Evolutionary conservation across 768 basidiomycete genomes (phyloP), one percentile per base, ranked within the genome.

Genomic region (Tremella yokohamensis): DNA sequence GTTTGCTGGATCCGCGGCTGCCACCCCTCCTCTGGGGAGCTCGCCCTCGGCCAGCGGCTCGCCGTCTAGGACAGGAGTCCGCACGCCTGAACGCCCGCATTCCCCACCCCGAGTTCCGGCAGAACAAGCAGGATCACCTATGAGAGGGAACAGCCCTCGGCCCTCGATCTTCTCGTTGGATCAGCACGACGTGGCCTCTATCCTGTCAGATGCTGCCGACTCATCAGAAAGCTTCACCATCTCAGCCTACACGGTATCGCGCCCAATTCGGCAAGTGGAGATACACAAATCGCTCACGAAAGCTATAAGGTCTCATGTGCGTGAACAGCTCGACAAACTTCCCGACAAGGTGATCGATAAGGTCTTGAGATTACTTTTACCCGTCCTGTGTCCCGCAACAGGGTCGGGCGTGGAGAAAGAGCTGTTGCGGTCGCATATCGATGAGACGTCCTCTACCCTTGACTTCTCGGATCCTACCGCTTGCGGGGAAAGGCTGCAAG

Each of bases 401-500:
- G 24, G 25, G 13, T 8, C 48, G 12, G 40, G 22, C 25, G 2
- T 24, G 19, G 39, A 42, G 13, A 52, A 52, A 34, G 51, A 52
- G 38, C 20, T 40, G 20, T 19, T 52, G 13, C 26, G 37, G 38
- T 40, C 51, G 15, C 51, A 52, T 52, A 52, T 22, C 29, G 56
- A 49, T 39, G 56, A 57, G 20, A 44, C 52, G 1, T 15, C 25
- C 3, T 6, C 51, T 11, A 40, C 20, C 15, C 42, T 76, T 8
- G 70, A 77, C 52, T 76, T 77, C 57, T 47, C 58, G 8, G 66
- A 74, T 55, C 72, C 77, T 1, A 65, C 74, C 8, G 57, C 84
- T 25, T 75, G 80, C 16, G 76, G 81, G 1, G 72, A 77, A n/a
- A 76, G 74, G 45, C 79, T 91, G 54, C 90, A 93, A 73, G 82